Base-by-base conservation (phyloP, 306 rosid species). In the Dalbergia cultrata region DNA sequence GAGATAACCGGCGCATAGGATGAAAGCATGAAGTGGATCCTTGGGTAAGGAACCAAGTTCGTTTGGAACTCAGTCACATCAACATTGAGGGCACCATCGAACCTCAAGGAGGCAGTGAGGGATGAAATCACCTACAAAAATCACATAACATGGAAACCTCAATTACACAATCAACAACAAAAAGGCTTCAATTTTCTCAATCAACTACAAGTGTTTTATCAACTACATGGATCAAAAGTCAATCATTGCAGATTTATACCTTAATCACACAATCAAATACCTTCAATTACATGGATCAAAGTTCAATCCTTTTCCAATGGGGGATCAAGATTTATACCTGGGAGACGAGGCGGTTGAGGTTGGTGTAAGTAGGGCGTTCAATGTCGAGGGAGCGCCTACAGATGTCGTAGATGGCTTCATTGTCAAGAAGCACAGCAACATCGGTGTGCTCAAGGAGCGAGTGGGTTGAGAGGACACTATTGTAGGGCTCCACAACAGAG, bases 401-500 rank as follows among this genome's bases (percentile, higher is more conserved):
- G 45, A 93, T 93, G 18, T 93, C 98, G 34, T 93, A 93, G 74
- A 93, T 93, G 47, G 98, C 97, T 75, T 93, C 97, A 6, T 93
- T 93, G 75, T 93, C 97, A 0, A 93, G 95, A 64, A 93, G 90
- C 10, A 93, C 95, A 0, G 93, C 84, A 1, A 91, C 98, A 74
- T 93, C 95, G 0, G 98, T 93, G 79, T 93, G 98, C 58, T 93
- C 98, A 0, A 93, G 93, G 59, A 93, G 98, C 9, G 98, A 93
- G 33, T 93, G 98, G 4, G 98, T 91, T 7, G 97, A 93, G 31
- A 93, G 97, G 74, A 93, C 98, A 47, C 97, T 93, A 86, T 93
- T 93, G 54, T 93, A 93, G 0, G 98, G 98, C 74, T 93, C 98
- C 1, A 93, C 98, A 18, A 93, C 98, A 0, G 97, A 91, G 0